Conservation (phyloP, 805 yeast species). For the baker's yeast (Saccharomyces cerevisiae) region DNA sequence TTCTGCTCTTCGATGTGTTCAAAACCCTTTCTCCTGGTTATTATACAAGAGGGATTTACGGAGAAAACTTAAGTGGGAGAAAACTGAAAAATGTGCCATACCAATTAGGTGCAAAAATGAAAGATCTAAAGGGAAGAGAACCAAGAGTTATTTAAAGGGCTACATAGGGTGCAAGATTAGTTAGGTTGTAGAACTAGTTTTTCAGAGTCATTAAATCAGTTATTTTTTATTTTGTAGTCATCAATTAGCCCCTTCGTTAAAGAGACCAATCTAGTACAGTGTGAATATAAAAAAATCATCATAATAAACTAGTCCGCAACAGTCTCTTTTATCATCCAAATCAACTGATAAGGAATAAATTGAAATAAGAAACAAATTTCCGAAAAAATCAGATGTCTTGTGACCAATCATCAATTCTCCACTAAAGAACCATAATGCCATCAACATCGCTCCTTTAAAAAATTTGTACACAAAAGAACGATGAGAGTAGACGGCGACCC, state of each 20-base stretch:
- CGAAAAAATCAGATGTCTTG: constrained; percentile 30
- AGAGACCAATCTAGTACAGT: constrained; percentile 32
- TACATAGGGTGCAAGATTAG: neutral
- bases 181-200: constrained; percentile 1
- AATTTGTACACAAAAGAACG: constrained; percentile 33
- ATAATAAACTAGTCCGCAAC: constrained; percentile 1
- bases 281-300: constrained; percentile 29
- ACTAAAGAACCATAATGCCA: constrained; percentile 12
- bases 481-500: constrained; percentile 18
- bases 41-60: neutral
- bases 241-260: constrained; percentile 14
- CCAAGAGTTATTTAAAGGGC: neutral
- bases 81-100: neutral
- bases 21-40: neutral
- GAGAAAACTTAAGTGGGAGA: neutral
- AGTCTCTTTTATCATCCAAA: neutral
- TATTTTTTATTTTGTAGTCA: constrained; percentile 30
- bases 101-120: neutral
- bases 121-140: neutral
- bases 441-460: constrained; percentile 25
- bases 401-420: constrained; percentile 37
- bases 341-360: constrained; percentile 2
- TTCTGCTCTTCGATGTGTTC: neutral
- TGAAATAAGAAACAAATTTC: neutral
- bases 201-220: constrained; percentile 38